phyloP scores from a whole-genome alignment of 306 rosid genomes.

The Prunus padus region DNA sequence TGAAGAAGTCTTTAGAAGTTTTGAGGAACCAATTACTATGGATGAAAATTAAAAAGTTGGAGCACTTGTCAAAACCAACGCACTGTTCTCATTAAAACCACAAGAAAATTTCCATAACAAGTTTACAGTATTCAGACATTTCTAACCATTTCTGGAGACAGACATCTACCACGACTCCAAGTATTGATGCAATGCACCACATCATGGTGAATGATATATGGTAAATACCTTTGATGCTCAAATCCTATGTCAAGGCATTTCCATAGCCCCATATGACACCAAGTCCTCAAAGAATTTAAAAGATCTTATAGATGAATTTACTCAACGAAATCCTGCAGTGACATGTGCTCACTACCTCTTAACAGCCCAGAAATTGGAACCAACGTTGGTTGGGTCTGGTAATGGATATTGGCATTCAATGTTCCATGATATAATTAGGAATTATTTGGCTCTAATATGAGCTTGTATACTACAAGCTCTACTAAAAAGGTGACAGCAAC shows the following conservation, averaged over 20 bases:
- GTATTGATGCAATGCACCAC: neutral
- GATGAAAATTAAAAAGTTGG: neutral
- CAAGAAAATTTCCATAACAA: neutral
- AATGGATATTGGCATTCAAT: neutral
- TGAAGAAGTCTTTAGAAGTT: neutral
- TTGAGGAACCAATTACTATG: neutral
- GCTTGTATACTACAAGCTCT: neutral
- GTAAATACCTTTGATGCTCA: neutral
- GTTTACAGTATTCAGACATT: neutral
- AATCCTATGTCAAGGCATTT: neutral
- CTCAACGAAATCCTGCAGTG: conserved; percentile 8
- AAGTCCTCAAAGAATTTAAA: neutral
- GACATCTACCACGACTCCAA: neutral
- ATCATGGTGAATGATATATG: neutral
- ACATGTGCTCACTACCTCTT: neutral
- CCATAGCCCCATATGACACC: no score
- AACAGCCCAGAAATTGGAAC: neutral
- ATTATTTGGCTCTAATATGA: neutral
- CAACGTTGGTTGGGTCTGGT: neutral
- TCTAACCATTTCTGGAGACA: neutral
- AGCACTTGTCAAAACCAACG: neutral
- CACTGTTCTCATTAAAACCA: neutral
- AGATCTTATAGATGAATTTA: neutral
- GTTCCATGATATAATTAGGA: neutral
- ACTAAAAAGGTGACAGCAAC: neutral